These are phyloP conservation scores for Venturia carpophila DNA, from an alignment of 2,329 filamentous ascomycete genomes.

Conservation along the genomic window DNA sequence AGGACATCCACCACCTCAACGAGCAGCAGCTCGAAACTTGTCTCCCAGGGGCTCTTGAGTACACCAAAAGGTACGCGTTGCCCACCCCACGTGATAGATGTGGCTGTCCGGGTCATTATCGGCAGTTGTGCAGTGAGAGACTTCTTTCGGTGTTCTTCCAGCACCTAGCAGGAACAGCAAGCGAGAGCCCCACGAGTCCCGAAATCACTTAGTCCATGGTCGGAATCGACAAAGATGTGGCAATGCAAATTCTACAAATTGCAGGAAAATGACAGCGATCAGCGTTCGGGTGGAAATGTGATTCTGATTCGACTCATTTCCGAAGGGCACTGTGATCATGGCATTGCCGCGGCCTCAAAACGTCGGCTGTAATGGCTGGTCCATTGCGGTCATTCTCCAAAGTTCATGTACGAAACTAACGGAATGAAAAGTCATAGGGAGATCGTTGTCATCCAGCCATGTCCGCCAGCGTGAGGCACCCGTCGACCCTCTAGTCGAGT, in stretches of 20 bases:
- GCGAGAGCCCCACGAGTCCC: background rate
- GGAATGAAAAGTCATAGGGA: background rate
- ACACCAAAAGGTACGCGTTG: background rate
- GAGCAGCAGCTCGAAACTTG: background rate
- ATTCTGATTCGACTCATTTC: background rate
- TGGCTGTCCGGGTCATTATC: background rate
- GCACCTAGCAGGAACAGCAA: background rate
- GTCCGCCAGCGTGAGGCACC: background rate
- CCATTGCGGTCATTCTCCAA: background rate
- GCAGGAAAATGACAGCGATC: background rate
- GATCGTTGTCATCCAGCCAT: background rate
- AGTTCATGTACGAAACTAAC: background rate
- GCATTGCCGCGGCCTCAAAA: background rate
- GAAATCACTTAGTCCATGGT: background rate
- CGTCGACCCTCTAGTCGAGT: background rate
- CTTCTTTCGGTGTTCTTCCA: background rate
- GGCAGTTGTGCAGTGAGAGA: background rate
- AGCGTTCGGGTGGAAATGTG: background rate
- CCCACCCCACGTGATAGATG: background rate
- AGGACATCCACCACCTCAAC: background rate
- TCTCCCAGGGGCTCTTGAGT: background rate
- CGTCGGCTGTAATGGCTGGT: no score
- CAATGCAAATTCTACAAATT: background rate
- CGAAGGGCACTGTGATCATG: background rate
- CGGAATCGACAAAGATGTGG: background rate